Conservation (phyloP, 306 rosid species). For the Nissolia schottii region DNA sequence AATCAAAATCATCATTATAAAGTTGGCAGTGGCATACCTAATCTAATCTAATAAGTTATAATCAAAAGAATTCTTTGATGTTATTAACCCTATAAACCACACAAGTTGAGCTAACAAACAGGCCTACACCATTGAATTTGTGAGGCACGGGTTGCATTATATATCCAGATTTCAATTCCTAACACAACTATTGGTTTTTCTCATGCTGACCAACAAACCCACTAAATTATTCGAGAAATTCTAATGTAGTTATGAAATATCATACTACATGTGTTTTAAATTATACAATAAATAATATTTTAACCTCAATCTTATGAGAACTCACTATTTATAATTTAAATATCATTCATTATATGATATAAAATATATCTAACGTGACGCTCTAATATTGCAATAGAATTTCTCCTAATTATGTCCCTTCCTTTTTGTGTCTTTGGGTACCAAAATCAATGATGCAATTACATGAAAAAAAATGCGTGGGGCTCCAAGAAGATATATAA, state of each 20-base stretch:
- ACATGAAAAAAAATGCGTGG: background rate
- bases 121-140: slow-evolving; percentile 27
- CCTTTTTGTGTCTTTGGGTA: background rate
- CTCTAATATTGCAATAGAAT: too few species aligned
- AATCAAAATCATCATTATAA: slow-evolving; percentile 11
- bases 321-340: too few species aligned
- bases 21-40: slow-evolving; percentile 26
- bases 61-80: slow-evolving; percentile 18
- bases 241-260: too few species aligned
- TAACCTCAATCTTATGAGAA: too few species aligned
- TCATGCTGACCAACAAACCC: slow-evolving; percentile 29
- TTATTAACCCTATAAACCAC: background rate
- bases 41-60: slow-evolving; percentile 3
- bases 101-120: slow-evolving; percentile 7
- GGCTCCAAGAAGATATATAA: background rate
- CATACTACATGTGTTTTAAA: too few species aligned
- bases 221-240: too few species aligned
- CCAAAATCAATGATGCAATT: slow-evolving; percentile 5
- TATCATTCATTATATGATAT: too few species aligned
- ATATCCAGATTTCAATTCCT: slow-evolving; percentile 19
- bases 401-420: too few species aligned
- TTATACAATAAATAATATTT: too few species aligned
- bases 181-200: slow-evolving; percentile 10
- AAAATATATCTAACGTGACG: too few species aligned
- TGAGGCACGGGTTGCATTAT: slow-evolving; percentile 24